A percentile compares a stretch with the other conserved stretches of the same genome.
These are phyloP conservation scores for Hygrophila difformis DNA, from an alignment of 257 asterid species.

Conservation along the genomic window DNA sequence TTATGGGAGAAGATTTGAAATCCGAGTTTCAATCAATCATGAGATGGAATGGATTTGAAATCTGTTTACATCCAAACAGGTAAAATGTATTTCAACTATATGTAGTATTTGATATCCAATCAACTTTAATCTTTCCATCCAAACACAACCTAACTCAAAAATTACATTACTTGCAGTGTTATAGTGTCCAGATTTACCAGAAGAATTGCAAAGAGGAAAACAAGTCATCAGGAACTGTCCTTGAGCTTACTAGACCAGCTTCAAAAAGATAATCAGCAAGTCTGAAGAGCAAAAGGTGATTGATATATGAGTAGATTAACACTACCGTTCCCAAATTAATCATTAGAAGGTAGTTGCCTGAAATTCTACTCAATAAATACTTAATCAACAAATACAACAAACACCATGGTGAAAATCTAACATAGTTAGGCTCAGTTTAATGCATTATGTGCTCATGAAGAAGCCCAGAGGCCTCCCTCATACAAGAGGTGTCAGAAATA, in stretches of 20 bases:
- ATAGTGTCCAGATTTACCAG: too few species aligned
- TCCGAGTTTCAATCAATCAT: too few species aligned
- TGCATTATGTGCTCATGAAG: constrained; percentile 77
- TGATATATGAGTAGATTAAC: constrained; percentile 58
- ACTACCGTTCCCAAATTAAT: constrained; percentile 34
- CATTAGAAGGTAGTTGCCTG: constrained; percentile 56
- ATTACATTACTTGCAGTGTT: too few species aligned
- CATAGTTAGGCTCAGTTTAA: constrained; percentile 41
- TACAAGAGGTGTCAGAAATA: constrained; percentile 91
- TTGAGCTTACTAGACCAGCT: constrained; percentile 75
- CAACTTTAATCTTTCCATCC: too few species aligned
- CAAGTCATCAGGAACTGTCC: constrained; percentile 19
- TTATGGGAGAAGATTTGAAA: too few species aligned
- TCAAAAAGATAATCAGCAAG: constrained; percentile 54
- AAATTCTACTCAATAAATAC: constrained; percentile 37
- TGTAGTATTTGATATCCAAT: too few species aligned
- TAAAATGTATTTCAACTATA: too few species aligned
- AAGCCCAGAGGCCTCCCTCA: constrained; percentile 49
- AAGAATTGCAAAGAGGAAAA: too few species aligned
- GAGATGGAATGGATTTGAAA: too few species aligned
- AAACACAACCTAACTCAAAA: too few species aligned
- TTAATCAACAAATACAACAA: neutral
- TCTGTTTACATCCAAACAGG: too few species aligned
- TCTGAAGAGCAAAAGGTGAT: constrained; percentile 64
- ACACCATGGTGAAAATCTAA: neutral